Evolutionary conservation across 768 basidiomycete species (phyloP).

Genomic region (Tephrocybe rancida): DNA sequence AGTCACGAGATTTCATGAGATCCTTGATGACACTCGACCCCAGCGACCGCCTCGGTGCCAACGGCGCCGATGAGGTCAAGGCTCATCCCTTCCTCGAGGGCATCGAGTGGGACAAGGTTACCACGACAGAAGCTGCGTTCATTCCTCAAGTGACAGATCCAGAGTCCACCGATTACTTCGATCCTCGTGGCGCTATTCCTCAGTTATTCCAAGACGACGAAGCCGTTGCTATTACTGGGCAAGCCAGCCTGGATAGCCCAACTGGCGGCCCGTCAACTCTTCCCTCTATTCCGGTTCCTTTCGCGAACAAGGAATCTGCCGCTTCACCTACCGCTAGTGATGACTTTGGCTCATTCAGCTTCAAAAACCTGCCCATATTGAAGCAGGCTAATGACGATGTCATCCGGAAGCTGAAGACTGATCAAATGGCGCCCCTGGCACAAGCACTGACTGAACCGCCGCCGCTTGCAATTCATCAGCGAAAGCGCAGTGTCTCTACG

Average conservation of each 20-base stretch:
- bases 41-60: conserved; percentile 74
- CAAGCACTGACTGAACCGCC: conserved; percentile 71
- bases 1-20: conserved; percentile 90
- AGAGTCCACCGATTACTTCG: conserved; percentile 99
- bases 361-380: conserved; percentile 93
- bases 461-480: conserved; percentile 46
- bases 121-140: conserved; percentile 88
- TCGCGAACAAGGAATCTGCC: conserved; percentile 35
- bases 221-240: conserved; percentile 53
- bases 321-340: conserved; percentile 69
- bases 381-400: conserved; percentile 99
- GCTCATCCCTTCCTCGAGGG: conserved; percentile 86
- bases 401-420: conserved; percentile 92
- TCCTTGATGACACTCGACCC: conserved; percentile 84
- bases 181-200: conserved; percentile 89
- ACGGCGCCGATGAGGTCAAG: conserved; percentile 93
- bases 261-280: conserved; percentile 40
- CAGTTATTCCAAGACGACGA: conserved; percentile 94
- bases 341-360: conserved; percentile 97
- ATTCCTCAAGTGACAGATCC: conserved; percentile 95
- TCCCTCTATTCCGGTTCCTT: conserved; percentile 46
- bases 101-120: conserved; percentile 93
- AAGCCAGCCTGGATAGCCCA: conserved; percentile 50
- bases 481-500: conserved; percentile 82
- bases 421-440: conserved; percentile 78